phyloP scores from a whole-genome alignment of 2,329 filamentous ascomycete genomes.

The Talaromyces rugulosus region DNA sequence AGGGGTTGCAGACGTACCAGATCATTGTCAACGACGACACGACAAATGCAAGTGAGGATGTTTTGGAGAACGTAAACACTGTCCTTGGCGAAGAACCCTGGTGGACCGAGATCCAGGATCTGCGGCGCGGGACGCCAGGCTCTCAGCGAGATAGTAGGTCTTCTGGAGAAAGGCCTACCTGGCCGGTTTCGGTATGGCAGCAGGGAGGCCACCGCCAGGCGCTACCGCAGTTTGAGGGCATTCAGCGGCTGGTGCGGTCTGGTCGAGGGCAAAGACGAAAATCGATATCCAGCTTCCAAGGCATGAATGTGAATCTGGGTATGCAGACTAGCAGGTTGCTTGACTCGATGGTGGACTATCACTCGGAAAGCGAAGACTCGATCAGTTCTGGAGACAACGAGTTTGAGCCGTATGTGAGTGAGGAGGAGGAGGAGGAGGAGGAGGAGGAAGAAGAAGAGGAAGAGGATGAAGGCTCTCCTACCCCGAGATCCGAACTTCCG shows the following conservation, averaged over 20 bases:
- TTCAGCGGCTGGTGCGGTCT: slow-evolving; percentile 60
- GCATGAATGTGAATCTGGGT: slow-evolving; percentile 62
- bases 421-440: slow-evolving; percentile 19
- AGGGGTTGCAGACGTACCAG: slow-evolving; percentile 68
- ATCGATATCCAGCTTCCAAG: slow-evolving; percentile 44
- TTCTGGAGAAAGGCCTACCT: slow-evolving; percentile 35
- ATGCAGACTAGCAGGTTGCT: slow-evolving; percentile 72
- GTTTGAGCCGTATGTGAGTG: slow-evolving; percentile 37
- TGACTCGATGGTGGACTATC: slow-evolving; percentile 54
- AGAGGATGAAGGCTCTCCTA: slow-evolving; percentile 6
- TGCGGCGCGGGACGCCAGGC: slow-evolving; percentile 25
- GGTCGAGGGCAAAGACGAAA: slow-evolving; percentile 46
- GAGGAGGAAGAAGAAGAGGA: slow-evolving; percentile 13
- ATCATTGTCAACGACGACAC: slow-evolving; percentile 69
- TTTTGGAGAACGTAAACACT: slow-evolving; percentile 59
- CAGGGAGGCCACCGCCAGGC: slow-evolving; percentile 43
- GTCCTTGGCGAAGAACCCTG: slow-evolving; percentile 69
- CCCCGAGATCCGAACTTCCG: slow-evolving; percentile 4
- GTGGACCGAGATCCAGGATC: slow-evolving; percentile 71
- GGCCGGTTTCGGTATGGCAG: slow-evolving; percentile 52
- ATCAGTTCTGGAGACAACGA: slow-evolving; percentile 37
- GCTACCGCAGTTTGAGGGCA: slow-evolving; percentile 48
- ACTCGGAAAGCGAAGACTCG: slow-evolving; percentile 45
- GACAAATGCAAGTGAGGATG: slow-evolving; percentile 49
- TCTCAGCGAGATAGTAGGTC: slow-evolving; percentile 16